Evolutionary conservation across 257 asterid species (phyloP), one percentile per base, ranked within the genome.

Genomic region (Solanum paucissectum): DNA sequence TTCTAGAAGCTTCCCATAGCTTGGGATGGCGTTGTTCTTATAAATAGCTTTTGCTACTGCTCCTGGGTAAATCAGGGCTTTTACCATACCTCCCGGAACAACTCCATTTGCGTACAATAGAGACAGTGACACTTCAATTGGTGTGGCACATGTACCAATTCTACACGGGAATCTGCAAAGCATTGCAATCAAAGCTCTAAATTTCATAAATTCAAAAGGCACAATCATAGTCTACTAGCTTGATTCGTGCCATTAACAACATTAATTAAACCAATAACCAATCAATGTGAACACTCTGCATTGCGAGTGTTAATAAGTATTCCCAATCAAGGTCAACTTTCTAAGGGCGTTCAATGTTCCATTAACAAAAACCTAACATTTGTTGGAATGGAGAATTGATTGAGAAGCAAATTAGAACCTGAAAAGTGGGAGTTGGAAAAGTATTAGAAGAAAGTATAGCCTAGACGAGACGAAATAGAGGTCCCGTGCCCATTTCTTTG

Each of bases 381-480:
- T 76, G 36, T 29, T 40, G 6, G 12, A 38, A 75, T 40, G 20
- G 60, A 12, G 2, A 75, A 40, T 23, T 12, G 34, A 76, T 76
- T 38, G 13, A 79, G 9, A 25, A 81, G 42, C 11, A 29, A 29
- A 81, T 27, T 18, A 86, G 66, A 72, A 94, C 98, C 96, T 89
- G 94, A 95, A 95, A 89, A 93, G 94, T 74, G 97, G 98, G 88
- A 95, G 34, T 90, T 94, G 95, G n/a, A 90, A 74, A 14, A 95
- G 90, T 36, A 95, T 92, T 33, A 94, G 62, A 89, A 90, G 73
- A 87, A 95, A 94, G 91, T 87, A 94, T 42, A 94, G 12, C 32
- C 42, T 90, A n/a, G 92, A 88, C 21, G 98, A 94, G n/a, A 81
- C 23, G 9, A 85, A 89, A 52, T 94, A 92, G 84, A 93, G 86